Evolutionary conservation across 306 rosid species (phyloP), one percentile per base, ranked within the genome.

Genomic region (Castanospermum australe): DNA sequence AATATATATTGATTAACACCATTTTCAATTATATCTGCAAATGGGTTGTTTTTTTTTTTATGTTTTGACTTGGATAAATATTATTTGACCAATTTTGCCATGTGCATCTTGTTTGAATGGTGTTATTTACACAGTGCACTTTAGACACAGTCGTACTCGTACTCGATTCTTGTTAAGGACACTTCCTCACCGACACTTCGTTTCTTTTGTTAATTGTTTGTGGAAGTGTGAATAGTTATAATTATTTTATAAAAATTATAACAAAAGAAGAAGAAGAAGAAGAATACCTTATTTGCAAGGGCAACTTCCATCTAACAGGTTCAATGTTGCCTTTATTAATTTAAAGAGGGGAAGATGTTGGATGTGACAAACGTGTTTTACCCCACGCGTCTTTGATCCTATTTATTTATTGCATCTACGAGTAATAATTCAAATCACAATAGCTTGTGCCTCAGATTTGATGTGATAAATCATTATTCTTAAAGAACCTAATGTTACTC

Each of bases 171-270:
- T 13, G n/a, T 6, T 13, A 45, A 4, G 38, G 32, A 18, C n/a
- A 47, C 47, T 75, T 15, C 24, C 0, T 8, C 81, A 64, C 81
- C 81, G 81, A 76, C 81, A 76, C 62, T 33, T 64, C 3, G 3
- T 8, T 35, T 32, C n/a, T 74, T 28, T 18, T 17, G n/a, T 12
- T 4, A 11, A n/a, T 12, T 50, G 8, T 28, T 9, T 64, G 7
- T 36, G 12, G 45, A 14, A 20, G 39, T 45, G 71, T 44, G 38
- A 44, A 50, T 76, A 9, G 44, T 51, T 30, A 15, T 70, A 17
- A 52, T 71, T 44, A n/a, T n/a, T n/a, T n/a, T n/a, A 44, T 12
- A 2, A 44, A 11, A 44, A 2, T 33, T 45, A 60, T 39, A 76
- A 48, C 30, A 4, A 21, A 63, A 64, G 28, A 63, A n/a, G n/a